A percentile compares a stretch with the other conserved stretches of the same genome.
These are phyloP conservation scores for Castanea mollissima DNA, from an alignment of 306 rosid genomes.

Conservation along the genomic window DNA sequence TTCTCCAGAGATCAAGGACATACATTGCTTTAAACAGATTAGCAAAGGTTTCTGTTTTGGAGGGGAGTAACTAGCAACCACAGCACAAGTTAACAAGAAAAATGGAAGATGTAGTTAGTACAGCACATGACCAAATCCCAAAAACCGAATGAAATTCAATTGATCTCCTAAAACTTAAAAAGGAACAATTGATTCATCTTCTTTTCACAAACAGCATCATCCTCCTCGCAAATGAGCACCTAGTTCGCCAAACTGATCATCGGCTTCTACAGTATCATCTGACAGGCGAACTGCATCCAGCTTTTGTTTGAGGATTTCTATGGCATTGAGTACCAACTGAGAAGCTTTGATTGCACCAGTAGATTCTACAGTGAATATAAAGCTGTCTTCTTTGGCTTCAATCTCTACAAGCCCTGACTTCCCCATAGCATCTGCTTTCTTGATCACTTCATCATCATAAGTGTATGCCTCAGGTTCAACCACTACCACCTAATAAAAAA, in stretches of 20 bases:
- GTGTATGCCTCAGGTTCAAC: constrained; percentile 85
- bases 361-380: constrained; percentile 89
- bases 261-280: constrained; percentile 90
- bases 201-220: constrained; percentile 29
- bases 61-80: constrained; percentile 13
- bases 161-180: constrained; percentile 11
- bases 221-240: constrained; percentile 99
- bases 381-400: constrained; percentile 79
- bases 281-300: constrained; percentile 92
- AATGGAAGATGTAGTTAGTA: constrained; percentile 8
- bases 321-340: constrained; percentile 82
- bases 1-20: background rate
- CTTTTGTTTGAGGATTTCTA: constrained; percentile 88
- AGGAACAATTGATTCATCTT: constrained; percentile 3
- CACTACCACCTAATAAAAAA: constrained; percentile 51
- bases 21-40: background rate
- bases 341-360: constrained; percentile 90
- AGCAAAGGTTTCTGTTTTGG: background rate
- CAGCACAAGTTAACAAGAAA: background rate
- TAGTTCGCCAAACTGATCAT: constrained; percentile 93
- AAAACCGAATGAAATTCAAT: constrained; percentile 4
- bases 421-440: constrained; percentile 97
- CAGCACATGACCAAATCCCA: constrained; percentile 30
- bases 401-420: constrained; percentile 90
- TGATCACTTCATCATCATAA: constrained; percentile 88